Evolutionary conservation across 441 rosid genomes (phyloP).

Genomic region (Aleurites moluccanus): DNA sequence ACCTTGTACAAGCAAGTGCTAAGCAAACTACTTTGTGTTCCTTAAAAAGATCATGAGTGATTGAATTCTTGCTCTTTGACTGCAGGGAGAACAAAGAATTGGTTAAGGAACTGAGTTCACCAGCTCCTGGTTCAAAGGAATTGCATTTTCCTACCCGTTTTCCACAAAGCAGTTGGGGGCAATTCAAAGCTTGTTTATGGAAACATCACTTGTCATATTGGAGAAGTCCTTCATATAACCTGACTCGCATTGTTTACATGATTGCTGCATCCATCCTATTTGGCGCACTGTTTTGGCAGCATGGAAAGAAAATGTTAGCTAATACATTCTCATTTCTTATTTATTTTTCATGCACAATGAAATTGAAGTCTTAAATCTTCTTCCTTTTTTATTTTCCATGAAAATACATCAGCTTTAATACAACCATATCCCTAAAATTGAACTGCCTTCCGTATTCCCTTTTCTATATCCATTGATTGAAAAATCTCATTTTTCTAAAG

Average conservation of each 20-base stretch:
- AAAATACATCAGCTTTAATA: not conserved
- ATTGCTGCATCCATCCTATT: slow-evolving; percentile 36
- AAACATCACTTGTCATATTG: slow-evolving; percentile 69
- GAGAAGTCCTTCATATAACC: slow-evolving; percentile 71
- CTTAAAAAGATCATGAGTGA: not conserved
- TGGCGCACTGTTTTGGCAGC: slow-evolving; percentile 64
- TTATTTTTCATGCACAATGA: not conserved
- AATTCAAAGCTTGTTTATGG: slow-evolving; percentile 68
- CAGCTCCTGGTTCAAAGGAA: slow-evolving; percentile 43
- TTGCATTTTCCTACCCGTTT: slow-evolving; percentile 46
- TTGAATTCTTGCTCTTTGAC: not conserved
- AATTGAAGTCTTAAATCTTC: not conserved
- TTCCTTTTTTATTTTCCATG: not conserved
- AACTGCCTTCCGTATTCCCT: not conserved
- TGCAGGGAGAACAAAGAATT: slow-evolving; percentile 42
- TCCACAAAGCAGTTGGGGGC: slow-evolving; percentile 49
- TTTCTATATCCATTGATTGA: not conserved
- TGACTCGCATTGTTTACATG: slow-evolving; percentile 45
- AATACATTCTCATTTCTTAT: not conserved
- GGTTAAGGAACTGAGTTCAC: slow-evolving; percentile 39
- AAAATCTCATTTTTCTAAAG: not conserved
- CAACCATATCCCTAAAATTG: not conserved
- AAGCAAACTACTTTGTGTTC: not conserved
- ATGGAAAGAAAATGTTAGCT: slow-evolving; percentile 52
- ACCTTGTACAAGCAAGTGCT: slow-evolving; percentile 33